Percentiles rank a stretch among this genome's conserved stretches.
phyloP scores from a whole-genome alignment of 2,329 filamentous ascomycete genomes.

The Rhynchosporium graminicola region DNA sequence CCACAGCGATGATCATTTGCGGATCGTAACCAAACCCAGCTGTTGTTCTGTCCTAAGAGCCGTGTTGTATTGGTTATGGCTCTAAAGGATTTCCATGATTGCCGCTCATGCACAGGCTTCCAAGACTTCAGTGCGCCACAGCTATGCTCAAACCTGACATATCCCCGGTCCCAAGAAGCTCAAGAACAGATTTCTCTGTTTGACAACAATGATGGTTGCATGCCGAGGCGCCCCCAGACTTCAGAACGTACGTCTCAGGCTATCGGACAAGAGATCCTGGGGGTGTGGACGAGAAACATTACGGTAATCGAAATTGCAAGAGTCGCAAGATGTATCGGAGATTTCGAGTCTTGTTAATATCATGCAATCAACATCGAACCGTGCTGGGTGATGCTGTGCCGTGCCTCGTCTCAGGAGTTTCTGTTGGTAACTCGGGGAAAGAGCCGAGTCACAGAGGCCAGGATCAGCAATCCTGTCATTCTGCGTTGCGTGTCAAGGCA shows the following conservation, averaged over 20 bases:
- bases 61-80: slow-evolving; percentile 5
- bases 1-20: not conserved
- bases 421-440: not conserved
- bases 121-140: slow-evolving; percentile 13
- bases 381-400: not conserved
- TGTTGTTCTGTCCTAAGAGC: slow-evolving; percentile 2
- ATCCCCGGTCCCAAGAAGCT: slow-evolving; percentile 23
- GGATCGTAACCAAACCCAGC: not conserved
- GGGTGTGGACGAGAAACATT: slow-evolving; percentile 1
- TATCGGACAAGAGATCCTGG: slow-evolving; percentile 12
- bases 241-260: slow-evolving; percentile 13
- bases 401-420: not conserved
- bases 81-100: slow-evolving; percentile 13
- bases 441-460: not conserved
- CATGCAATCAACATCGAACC: slow-evolving; percentile 7
- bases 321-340: not conserved
- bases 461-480: not conserved
- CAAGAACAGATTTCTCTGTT: slow-evolving; percentile 18
- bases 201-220: slow-evolving; percentile 16
- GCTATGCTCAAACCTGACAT: slow-evolving; percentile 20
- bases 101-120: slow-evolving; percentile 10
- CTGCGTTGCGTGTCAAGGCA: not conserved
- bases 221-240: slow-evolving; percentile 4
- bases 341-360: slow-evolving; percentile 12
- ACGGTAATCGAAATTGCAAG: slow-evolving; percentile 9